Evolutionary conservation across 2,329 filamentous ascomycete genomes (phyloP).

Genomic region (Talaromyces sp.): DNA sequence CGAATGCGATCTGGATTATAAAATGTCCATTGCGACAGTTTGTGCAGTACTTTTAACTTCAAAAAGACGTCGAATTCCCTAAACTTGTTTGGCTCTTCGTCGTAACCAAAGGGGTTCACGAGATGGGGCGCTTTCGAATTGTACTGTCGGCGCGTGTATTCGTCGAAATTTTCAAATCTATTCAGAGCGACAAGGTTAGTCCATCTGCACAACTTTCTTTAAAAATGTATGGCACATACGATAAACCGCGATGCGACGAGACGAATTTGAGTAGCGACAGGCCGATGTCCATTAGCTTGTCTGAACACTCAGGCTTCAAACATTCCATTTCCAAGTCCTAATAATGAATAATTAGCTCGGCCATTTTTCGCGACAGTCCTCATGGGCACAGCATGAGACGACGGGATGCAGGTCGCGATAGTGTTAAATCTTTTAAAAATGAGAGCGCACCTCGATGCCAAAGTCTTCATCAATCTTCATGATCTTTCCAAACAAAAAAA

Average conservation of each 20-base stretch:
- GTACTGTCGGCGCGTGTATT: constrained; percentile 87
- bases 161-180: constrained; percentile 83
- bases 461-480: constrained; percentile 86
- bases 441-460: constrained; percentile 76
- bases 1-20: constrained; percentile 80
- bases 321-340: constrained; percentile 88
- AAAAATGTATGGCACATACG: constrained; percentile 52
- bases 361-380: not conserved
- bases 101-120: constrained; percentile 78
- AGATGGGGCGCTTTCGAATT: constrained; percentile 65
- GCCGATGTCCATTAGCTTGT: constrained; percentile 71
- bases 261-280: constrained; percentile 85
- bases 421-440: not conserved
- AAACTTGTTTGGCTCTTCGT: constrained; percentile 68
- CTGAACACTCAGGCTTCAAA: constrained; percentile 66
- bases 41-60: constrained; percentile 74
- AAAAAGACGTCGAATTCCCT: constrained; percentile 73
- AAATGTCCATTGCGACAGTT: constrained; percentile 84
- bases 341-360: not conserved
- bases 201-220: not conserved
- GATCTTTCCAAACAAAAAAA: constrained; percentile 80
- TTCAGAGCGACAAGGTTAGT: not conserved
- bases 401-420: not conserved
- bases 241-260: constrained; percentile 86
- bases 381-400: not conserved